These are phyloP conservation scores for Misopates orontium DNA, from an alignment of 257 asterid genomes.

Conservation along the genomic window DNA sequence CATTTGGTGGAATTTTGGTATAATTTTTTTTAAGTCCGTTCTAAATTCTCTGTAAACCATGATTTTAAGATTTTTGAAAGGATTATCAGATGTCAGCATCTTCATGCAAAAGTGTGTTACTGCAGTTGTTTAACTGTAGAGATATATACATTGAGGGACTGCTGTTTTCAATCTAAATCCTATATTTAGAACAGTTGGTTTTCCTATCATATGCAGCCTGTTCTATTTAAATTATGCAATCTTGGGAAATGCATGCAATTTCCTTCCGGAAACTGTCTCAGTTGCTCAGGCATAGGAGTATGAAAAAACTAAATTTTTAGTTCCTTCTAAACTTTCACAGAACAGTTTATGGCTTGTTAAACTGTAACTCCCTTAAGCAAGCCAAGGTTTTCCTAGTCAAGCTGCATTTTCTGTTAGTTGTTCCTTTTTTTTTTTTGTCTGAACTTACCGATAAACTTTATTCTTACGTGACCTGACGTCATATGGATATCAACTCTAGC, in stretches of 20 bases:
- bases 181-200: background rate
- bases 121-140: background rate
- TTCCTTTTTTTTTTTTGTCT: background rate
- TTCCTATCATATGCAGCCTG: no score
- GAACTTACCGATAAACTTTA: background rate
- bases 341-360: no score
- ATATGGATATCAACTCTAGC: constrained; percentile 10
- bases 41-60: background rate
- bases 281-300: no score
- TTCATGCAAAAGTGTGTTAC: background rate
- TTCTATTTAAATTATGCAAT: no score
- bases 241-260: no score
- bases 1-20: constrained; percentile 5
- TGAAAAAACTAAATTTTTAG: no score
- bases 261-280: no score
- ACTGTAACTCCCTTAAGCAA: no score
- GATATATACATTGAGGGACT: background rate
- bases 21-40: background rate
- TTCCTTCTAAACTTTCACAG: no score
- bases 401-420: no score
- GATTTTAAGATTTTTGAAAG: constrained; percentile 11
- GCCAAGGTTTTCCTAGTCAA: background rate
- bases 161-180: no score
- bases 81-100: background rate
- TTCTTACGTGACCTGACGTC: constrained; percentile 3